Percentiles rank a stretch among this genome's conserved stretches.
Conservation (phyloP, 2,329 filamentous ascomycete species). For the Teratosphaeria nubilosa region DNA sequence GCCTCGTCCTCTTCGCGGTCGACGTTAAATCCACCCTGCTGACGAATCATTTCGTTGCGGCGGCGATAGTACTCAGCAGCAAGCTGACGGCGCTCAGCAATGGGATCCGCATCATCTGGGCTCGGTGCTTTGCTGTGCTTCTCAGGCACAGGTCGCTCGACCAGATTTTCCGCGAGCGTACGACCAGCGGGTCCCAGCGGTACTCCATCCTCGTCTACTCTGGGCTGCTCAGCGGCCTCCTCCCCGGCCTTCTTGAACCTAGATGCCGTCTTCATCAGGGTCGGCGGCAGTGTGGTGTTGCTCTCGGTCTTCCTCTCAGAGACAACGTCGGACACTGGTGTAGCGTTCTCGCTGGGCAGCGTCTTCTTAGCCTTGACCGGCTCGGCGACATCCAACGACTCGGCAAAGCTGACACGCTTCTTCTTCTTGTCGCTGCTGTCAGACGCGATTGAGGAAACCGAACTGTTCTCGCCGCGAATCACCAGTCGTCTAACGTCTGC, state of each 20-base stretch:
- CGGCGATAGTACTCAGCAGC: conserved; percentile 72
- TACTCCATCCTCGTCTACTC: conserved; percentile 2
- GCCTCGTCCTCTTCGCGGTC: conserved; percentile 52
- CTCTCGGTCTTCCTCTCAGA: conserved; percentile 29
- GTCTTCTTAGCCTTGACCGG: conserved; percentile 21
- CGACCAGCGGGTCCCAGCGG: conserved; percentile 14
- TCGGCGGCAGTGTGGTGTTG: conserved; percentile 2
- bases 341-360: conserved; percentile 12
- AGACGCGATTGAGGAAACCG: conserved; percentile 8
- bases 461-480: conserved; percentile 26
- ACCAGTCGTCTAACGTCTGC: conserved; percentile 50
- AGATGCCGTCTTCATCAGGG: conserved; percentile 26
- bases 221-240: neutral
- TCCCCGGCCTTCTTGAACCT: conserved; percentile 29
- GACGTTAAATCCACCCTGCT: conserved; percentile 66
- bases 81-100: conserved; percentile 65
- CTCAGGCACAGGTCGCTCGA: conserved; percentile 37
- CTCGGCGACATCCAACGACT: conserved; percentile 59
- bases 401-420: conserved; percentile 76
- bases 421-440: conserved; percentile 26
- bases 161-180: conserved; percentile 40
- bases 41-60: conserved; percentile 72
- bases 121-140: conserved; percentile 16
- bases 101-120: conserved; percentile 44
- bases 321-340: conserved; percentile 31